These are phyloP conservation scores for Paralagenidium karlingii DNA, from an alignment of 352 stramenopile genomes.

Conservation along the genomic window DNA sequence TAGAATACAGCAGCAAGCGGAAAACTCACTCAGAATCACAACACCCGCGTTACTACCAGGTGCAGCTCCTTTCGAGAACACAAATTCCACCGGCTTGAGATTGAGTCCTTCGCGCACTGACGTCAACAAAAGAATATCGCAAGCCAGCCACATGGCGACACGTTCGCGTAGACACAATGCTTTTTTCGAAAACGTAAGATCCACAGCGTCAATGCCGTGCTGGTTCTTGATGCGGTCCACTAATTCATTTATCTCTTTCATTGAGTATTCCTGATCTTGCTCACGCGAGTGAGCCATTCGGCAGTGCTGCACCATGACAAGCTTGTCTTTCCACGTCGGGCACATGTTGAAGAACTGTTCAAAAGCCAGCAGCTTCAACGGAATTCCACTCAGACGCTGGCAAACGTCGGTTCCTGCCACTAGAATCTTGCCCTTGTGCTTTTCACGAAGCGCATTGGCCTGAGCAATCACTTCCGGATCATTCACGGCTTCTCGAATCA, in stretches of 20 bases:
- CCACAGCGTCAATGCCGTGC: slow-evolving; percentile 59
- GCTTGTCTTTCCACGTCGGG: slow-evolving; percentile 87
- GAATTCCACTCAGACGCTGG: slow-evolving; percentile 89
- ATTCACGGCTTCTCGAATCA: slow-evolving; percentile 37
- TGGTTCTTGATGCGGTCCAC: slow-evolving; percentile 65
- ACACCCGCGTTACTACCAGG: slow-evolving; percentile 77
- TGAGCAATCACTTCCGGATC: slow-evolving; percentile 68
- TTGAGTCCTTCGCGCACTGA: slow-evolving; percentile 97
- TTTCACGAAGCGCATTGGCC: slow-evolving; percentile 66
- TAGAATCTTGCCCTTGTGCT: slow-evolving; percentile 87
- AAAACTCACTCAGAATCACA: slow-evolving; percentile 96
- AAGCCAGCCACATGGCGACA: slow-evolving; percentile 89
- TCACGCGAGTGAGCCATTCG: slow-evolving; percentile 79
- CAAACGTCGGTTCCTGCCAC: slow-evolving; percentile 90
- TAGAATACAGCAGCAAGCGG: slow-evolving; percentile 90
- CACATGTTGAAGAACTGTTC: slow-evolving; percentile 95
- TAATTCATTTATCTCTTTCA: slow-evolving; percentile 67
- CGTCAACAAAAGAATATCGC: slow-evolving; percentile 93
- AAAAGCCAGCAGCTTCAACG: slow-evolving; percentile 93
- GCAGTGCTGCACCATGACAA: slow-evolving; percentile 92
- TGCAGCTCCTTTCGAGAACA: slow-evolving; percentile 66
- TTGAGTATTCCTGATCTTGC: slow-evolving; percentile 88
- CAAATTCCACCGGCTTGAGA: slow-evolving; percentile 93
- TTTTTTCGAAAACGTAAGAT: slow-evolving; percentile 80
- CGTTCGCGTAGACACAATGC: slow-evolving; percentile 83